Evolutionary conservation across 371 early-diverging fungal genomes (phyloP).

Genomic region (Lichtheimia corymbifera): DNA sequence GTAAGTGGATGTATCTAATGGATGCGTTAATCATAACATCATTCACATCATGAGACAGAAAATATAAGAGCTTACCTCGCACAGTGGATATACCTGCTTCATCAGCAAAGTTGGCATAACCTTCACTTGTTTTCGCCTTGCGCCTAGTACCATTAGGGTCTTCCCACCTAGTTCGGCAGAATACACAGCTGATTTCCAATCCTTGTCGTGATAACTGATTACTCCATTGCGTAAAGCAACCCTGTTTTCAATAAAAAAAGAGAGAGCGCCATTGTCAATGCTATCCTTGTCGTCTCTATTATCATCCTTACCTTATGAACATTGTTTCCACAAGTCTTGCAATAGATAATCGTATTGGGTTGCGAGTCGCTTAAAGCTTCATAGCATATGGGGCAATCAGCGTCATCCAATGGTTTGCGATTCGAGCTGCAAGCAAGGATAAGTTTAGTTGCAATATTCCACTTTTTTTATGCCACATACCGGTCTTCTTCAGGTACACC

Average conservation of each 20-base stretch:
- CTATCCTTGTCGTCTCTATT: neutral
- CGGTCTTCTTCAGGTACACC: neutral
- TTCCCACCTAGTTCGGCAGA: slow-evolving; percentile 36
- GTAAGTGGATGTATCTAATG: neutral
- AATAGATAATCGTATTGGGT: slow-evolving; percentile 22
- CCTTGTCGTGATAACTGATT: slow-evolving; percentile 4
- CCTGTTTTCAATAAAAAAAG: slow-evolving; percentile 3
- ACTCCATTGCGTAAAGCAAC: slow-evolving; percentile 33
- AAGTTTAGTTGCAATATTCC: neutral
- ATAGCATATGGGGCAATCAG: slow-evolving; percentile 46
- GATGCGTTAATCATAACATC: neutral
- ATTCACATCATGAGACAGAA: too few species aligned
- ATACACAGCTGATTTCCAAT: slow-evolving; percentile 32
- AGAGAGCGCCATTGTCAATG: neutral
- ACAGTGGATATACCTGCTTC: slow-evolving; percentile 20
- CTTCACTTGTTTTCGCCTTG: slow-evolving; percentile 6
- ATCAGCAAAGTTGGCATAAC: slow-evolving; percentile 27
- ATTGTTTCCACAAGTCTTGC: slow-evolving; percentile 38
- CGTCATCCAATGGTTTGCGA: slow-evolving; percentile 33
- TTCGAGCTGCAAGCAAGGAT: neutral
- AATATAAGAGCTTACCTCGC: slow-evolving; percentile 20
- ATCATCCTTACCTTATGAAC: slow-evolving; percentile 31
- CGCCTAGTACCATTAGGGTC: neutral
- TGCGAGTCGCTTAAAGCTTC: slow-evolving; percentile 32
- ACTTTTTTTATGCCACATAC: neutral